These are phyloP conservation scores for Arthrobotrys musiformis DNA, from an alignment of 2,329 filamentous ascomycete species.

Conservation along the genomic window DNA sequence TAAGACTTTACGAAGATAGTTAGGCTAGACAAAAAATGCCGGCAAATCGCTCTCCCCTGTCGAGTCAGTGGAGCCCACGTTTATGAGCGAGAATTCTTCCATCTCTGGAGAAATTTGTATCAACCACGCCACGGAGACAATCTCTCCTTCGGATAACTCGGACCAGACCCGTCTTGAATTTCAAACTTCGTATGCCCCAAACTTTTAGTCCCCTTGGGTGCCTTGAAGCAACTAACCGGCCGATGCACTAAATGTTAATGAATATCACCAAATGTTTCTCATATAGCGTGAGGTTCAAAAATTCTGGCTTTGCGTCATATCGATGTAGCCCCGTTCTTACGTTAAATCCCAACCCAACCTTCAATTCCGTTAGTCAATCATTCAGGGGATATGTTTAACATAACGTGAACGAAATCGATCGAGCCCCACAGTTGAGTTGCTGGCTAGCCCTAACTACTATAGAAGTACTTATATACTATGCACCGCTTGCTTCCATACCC, in stretches of 20 bases:
- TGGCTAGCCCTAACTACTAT: not conserved
- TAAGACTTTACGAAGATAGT: slow-evolving; percentile 11
- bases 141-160: slow-evolving; percentile 45
- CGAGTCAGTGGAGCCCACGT: slow-evolving; percentile 26
- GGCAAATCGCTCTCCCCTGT: slow-evolving; percentile 31
- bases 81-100: slow-evolving; percentile 29
- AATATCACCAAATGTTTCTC: not conserved
- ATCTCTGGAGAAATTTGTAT: slow-evolving; percentile 23
- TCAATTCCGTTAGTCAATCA: slow-evolving; percentile 4
- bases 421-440: slow-evolving; percentile 1
- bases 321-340: not conserved
- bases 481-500: not conserved
- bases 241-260: not conserved
- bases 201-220: not conserved
- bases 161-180: not conserved
- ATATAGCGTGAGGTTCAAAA: not conserved
- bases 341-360: not conserved
- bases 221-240: not conserved
- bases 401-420: slow-evolving; percentile 31
- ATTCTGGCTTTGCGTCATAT: slow-evolving; percentile 24
- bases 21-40: slow-evolving; percentile 20
- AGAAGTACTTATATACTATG: too few species aligned
- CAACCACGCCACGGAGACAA: slow-evolving; percentile 30
- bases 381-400: slow-evolving; percentile 23
- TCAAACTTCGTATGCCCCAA: not conserved